Conservation (phyloP, 1,284 basidiomycete species). For the Moesziomyces antarcticus region DNA sequence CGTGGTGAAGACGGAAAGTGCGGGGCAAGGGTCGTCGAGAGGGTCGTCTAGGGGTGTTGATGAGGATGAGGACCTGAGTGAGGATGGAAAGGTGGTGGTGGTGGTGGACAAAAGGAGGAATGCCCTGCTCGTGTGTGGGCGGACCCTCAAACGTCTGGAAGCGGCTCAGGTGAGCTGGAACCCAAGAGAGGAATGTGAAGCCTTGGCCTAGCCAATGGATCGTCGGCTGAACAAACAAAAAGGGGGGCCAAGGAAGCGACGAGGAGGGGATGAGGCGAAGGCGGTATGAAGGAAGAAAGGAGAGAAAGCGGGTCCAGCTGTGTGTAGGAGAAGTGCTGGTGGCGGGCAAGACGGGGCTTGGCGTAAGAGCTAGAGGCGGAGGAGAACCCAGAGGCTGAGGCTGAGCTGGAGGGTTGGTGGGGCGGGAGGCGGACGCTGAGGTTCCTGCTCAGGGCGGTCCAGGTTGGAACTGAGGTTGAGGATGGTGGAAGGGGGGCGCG, state of each 20-base stretch:
- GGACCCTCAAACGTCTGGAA: neutral
- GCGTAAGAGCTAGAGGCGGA: neutral
- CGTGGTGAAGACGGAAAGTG: neutral
- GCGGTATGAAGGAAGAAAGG: conserved; percentile 15
- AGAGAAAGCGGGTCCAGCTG: neutral
- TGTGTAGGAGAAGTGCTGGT: no score
- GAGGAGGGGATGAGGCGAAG: conserved; percentile 9
- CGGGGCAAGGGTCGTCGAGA: neutral
- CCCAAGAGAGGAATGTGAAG: conserved; percentile 31
- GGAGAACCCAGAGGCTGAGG: neutral
- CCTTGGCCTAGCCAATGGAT: conserved; percentile 13
- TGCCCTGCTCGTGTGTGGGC: conserved; percentile 1
- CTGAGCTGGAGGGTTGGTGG: neutral
- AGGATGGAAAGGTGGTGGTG: neutral
- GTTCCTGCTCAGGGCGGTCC: no score
- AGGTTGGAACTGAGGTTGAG: neutral
- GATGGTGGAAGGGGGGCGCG: neutral
- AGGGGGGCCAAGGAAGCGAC: conserved; percentile 4
- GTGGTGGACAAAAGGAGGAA: neutral
- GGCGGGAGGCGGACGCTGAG: no score
- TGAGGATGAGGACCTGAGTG: neutral
- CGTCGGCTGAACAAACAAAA: conserved; percentile 41
- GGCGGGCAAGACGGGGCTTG: neutral
- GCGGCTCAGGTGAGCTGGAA: conserved; percentile 27
- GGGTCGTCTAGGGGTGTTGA: neutral